phyloP scores from a whole-genome alignment of 129 eudicot genomes.

The Saposhnikovia divaricata region DNA sequence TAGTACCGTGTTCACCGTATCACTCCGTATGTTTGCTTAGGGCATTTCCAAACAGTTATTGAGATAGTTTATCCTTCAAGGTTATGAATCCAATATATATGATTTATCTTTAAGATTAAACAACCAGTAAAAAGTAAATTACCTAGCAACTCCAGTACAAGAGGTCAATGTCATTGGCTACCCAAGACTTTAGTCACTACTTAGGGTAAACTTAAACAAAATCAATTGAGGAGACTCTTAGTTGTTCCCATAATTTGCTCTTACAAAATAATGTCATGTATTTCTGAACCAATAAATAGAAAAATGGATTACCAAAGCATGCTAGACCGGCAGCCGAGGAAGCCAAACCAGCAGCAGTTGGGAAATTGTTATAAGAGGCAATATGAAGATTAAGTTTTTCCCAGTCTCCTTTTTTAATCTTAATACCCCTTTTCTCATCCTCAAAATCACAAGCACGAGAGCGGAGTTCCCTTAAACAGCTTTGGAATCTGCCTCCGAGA shows the following conservation, averaged over 20 bases:
- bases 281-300: background rate
- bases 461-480: constrained; percentile 83
- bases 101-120: background rate
- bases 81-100: background rate
- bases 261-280: background rate
- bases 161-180: background rate
- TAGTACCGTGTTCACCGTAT: no score
- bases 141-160: background rate
- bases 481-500: constrained; percentile 82
- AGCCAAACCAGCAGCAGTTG: constrained; percentile 99
- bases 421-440: constrained; percentile 75
- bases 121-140: background rate
- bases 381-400: constrained; percentile 74
- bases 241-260: background rate
- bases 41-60: background rate
- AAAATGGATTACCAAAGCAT: constrained; percentile 61
- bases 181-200: background rate
- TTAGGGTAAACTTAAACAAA: background rate
- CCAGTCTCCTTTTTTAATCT: constrained; percentile 80
- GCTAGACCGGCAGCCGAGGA: constrained; percentile 99
- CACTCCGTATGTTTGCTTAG: background rate
- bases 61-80: background rate
- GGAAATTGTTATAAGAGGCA: constrained; percentile 94
- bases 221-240: background rate
- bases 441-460: constrained; percentile 84